Conservation (phyloP, 306 rosid species). For the Casuarina cunninghamiana region DNA sequence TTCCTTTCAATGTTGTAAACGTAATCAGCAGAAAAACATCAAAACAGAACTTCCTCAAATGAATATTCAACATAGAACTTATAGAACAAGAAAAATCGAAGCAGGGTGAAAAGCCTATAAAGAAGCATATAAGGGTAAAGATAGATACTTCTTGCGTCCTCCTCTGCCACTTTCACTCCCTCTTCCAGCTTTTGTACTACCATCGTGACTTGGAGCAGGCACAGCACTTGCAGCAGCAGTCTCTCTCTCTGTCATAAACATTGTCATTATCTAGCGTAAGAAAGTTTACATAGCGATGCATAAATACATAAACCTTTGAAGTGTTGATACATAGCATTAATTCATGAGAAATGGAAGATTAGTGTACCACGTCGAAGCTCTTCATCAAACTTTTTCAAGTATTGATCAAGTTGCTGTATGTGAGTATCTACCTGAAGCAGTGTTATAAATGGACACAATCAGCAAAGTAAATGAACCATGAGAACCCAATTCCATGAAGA, state of each 20-base stretch:
- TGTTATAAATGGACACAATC: constrained; percentile 29
- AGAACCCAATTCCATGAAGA: not conserved
- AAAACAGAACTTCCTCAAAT: not conserved
- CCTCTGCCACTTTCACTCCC: constrained; percentile 72
- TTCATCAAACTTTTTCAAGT: constrained; percentile 83
- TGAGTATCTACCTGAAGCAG: constrained; percentile 83
- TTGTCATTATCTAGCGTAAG: constrained; percentile 2
- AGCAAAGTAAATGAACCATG: constrained; percentile 10
- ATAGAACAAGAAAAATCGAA: not conserved
- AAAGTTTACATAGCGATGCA: constrained; percentile 7
- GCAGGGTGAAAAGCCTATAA: not conserved
- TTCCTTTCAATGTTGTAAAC: not conserved
- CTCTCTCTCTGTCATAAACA: constrained; percentile 62
- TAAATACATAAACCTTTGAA: constrained; percentile 8
- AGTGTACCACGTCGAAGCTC: constrained; percentile 77
- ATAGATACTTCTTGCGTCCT: constrained; percentile 75
- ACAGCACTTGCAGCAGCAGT: constrained; percentile 46
- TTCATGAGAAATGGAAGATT: constrained; percentile 19
- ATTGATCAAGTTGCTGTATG: constrained; percentile 92
- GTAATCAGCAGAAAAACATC: not conserved
- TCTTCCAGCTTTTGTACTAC: constrained; percentile 62
- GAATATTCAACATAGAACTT: not conserved
- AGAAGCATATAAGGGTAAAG: not conserved
- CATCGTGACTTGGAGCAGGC: constrained; percentile 59
- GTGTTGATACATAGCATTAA: not conserved